Evolutionary conservation across 2,329 filamentous ascomycete genomes (phyloP).

Genomic region (Epichloe brachyelytri): DNA sequence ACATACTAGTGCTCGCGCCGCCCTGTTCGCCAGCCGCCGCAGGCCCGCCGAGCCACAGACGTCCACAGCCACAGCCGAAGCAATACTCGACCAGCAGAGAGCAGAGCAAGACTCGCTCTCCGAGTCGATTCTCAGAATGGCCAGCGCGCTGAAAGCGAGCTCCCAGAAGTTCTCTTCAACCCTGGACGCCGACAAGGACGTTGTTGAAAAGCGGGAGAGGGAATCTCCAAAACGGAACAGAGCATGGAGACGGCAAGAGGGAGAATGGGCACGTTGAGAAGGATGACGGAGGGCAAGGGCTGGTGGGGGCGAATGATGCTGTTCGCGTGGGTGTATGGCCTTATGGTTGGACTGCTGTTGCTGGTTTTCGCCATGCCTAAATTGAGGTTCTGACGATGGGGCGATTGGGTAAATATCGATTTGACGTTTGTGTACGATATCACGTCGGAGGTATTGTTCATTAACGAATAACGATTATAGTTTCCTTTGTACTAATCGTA

Average conservation of each 20-base stretch:
- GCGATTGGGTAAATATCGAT: neutral
- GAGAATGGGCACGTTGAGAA: constrained; percentile 62
- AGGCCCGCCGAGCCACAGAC: constrained; percentile 23
- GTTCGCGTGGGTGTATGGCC: constrained; percentile 69
- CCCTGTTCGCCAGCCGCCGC: constrained; percentile 30
- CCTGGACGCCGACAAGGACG: constrained; percentile 58
- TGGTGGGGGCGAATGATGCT: constrained; percentile 77
- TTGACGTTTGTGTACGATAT: neutral
- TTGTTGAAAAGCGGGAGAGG: constrained; percentile 58
- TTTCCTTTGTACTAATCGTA: neutral
- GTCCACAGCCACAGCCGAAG: constrained; percentile 48
- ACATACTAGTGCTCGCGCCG: constrained; percentile 26
- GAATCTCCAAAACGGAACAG: constrained; percentile 62
- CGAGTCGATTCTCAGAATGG: constrained; percentile 67
- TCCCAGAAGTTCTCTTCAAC: constrained; percentile 58
- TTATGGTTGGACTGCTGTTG: constrained; percentile 67
- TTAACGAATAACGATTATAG: neutral
- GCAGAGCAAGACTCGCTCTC: constrained; percentile 75
- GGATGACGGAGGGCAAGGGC: constrained; percentile 77
- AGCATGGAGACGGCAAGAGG: constrained; percentile 66
- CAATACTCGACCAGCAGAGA: constrained; percentile 63
- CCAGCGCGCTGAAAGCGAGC: constrained; percentile 61
- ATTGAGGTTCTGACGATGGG: constrained; percentile 54
- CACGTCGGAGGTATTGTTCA: neutral
- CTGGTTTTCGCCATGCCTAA: constrained; percentile 82